phyloP scores from a whole-genome alignment of 2,329 filamentous ascomycete genomes.

The Aureobasidium zeae region DNA sequence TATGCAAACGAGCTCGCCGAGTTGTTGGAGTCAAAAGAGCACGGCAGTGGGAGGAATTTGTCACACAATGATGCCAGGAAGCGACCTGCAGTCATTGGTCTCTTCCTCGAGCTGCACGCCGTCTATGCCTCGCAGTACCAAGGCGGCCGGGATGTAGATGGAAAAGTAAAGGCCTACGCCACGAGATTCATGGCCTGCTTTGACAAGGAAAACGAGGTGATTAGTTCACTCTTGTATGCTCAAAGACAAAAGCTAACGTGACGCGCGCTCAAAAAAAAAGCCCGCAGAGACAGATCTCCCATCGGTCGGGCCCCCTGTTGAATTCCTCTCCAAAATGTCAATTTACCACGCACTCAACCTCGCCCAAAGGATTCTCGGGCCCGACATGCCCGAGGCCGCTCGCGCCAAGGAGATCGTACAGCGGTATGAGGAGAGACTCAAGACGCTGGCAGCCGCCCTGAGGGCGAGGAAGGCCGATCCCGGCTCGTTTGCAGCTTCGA shows the following conservation, averaged over 20 bases:
- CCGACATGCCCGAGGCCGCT: conserved; percentile 23
- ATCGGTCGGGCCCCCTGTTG: conserved; percentile 18
- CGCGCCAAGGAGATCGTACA: conserved; percentile 11
- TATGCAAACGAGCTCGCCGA: conserved; percentile 32
- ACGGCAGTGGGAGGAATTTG: conserved; percentile 25
- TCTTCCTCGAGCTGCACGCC: conserved; percentile 36
- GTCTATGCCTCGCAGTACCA: conserved; percentile 30
- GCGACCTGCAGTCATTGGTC: conserved; percentile 32
- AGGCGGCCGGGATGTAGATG: conserved; percentile 28
- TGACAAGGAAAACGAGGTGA: conserved; percentile 16
- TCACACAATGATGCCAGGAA: conserved; percentile 26
- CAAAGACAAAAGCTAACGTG: neutral
- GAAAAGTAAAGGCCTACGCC: conserved; percentile 33
- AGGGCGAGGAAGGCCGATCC: neutral
- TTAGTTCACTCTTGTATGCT: neutral
- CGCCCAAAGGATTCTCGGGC: conserved; percentile 33
- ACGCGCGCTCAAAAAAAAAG: too few relatives aligned
- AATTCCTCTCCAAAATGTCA: conserved; percentile 28
- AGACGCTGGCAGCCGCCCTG: neutral
- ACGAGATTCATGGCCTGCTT: conserved; percentile 30
- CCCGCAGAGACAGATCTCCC: conserved; percentile 15
- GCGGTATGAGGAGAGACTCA: conserved; percentile 9
- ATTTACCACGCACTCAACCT: conserved; percentile 38
- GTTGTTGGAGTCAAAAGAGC: conserved; percentile 34
- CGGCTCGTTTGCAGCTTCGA: conserved; percentile 1